Conservation (phyloP, 352 stramenopile species). For the Phytophthora crassamura region DNA sequence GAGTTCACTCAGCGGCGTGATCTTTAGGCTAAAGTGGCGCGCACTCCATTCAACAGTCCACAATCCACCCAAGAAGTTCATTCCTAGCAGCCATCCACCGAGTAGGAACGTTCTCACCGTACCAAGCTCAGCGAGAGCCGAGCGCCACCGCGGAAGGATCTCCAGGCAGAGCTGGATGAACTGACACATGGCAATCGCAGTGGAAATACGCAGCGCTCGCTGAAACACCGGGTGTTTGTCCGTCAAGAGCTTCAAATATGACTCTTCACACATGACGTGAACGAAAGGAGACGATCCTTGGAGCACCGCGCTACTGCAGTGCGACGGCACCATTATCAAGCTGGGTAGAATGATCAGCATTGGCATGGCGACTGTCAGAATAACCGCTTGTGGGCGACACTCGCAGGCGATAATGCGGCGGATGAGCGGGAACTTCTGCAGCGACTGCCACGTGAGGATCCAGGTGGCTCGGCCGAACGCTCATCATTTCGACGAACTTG, state of each 20-base stretch:
- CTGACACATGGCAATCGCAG: constrained; percentile 81
- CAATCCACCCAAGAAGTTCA: constrained; percentile 69
- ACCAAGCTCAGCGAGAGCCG: constrained; percentile 61
- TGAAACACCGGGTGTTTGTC: constrained; percentile 87
- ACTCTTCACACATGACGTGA: constrained; percentile 77
- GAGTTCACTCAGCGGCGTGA: constrained; percentile 78
- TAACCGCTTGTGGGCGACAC: constrained; percentile 78
- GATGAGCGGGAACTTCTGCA: constrained; percentile 88
- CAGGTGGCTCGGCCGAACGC: constrained; percentile 83
- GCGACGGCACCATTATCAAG: constrained; percentile 76
- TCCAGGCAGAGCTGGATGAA: constrained; percentile 88
- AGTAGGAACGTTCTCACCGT: constrained; percentile 63
- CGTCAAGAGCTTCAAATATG: constrained; percentile 85
- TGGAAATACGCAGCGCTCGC: constrained; percentile 80
- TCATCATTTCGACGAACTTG: constrained; percentile 62
- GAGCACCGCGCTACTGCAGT: constrained; percentile 46
- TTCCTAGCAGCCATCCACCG: constrained; percentile 57
- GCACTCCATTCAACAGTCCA: constrained; percentile 84
- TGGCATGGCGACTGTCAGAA: constrained; percentile 76
- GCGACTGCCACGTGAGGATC: constrained; percentile 90
- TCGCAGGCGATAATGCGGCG: constrained; percentile 83
- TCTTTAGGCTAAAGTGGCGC: constrained; percentile 68
- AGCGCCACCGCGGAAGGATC: constrained; percentile 79
- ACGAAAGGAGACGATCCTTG: constrained; percentile 43
- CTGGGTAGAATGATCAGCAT: constrained; percentile 79